Evolutionary conservation across 2,329 filamentous ascomycete genomes (phyloP).

Genomic region (Hypoxylon sp.): DNA sequence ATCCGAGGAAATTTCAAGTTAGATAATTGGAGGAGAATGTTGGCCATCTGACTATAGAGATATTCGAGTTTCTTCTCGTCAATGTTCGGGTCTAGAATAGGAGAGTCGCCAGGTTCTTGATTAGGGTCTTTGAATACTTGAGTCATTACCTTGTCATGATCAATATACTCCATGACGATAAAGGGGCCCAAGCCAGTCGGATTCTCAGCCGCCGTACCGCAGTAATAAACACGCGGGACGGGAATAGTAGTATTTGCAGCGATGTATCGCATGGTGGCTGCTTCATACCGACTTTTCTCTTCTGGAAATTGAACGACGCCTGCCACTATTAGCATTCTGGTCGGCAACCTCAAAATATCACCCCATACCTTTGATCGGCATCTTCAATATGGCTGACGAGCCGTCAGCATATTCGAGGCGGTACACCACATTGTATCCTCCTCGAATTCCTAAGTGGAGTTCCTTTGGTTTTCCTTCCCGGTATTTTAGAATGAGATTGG

Average conservation of each 20-base stretch:
- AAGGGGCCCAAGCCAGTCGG: conserved; percentile 54
- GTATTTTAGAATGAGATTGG: conserved; percentile 46
- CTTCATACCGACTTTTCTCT: conserved; percentile 56
- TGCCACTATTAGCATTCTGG: neutral
- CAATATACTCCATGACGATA: conserved; percentile 57
- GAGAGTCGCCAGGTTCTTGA: conserved; percentile 16
- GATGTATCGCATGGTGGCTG: conserved; percentile 54
- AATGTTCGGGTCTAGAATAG: conserved; percentile 54
- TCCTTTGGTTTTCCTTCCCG: conserved; percentile 41
- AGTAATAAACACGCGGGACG: conserved; percentile 53
- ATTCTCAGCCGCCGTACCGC: conserved; percentile 51
- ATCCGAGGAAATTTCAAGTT: conserved; percentile 54
- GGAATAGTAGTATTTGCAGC: conserved; percentile 54
- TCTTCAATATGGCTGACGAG: conserved; percentile 50
- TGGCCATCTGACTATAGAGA: conserved; percentile 58
- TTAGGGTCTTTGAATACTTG: conserved; percentile 22
- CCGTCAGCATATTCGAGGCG: conserved; percentile 53
- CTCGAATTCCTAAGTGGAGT: conserved; percentile 48
- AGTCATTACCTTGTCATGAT: conserved; percentile 50
- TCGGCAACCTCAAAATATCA: neutral
- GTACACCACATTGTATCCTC: conserved; percentile 52
- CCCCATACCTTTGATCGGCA: conserved; percentile 46
- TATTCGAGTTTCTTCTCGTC: conserved; percentile 51
- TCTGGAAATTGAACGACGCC: conserved; percentile 48
- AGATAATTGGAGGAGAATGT: conserved; percentile 57